Conservation (phyloP, 2,329 filamentous ascomycete species). For the Fusarium phyllophilum region DNA sequence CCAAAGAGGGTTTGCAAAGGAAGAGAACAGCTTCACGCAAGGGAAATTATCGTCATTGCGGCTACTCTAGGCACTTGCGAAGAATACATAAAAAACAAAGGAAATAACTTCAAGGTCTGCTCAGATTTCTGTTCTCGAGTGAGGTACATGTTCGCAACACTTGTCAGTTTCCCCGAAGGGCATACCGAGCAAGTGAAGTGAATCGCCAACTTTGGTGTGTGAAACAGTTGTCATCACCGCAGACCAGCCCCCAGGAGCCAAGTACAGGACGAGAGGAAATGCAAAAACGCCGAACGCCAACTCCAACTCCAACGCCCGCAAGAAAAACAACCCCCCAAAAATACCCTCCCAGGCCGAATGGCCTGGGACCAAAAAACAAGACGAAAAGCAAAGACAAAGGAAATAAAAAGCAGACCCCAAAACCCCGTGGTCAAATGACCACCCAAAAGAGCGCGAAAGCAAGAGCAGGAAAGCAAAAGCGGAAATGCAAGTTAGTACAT, state of each 20-base stretch:
- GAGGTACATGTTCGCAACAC: conserved; percentile 35
- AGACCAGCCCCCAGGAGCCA: not conserved
- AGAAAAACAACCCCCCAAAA: not conserved
- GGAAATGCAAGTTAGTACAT: not conserved
- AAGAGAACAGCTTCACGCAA: conserved; percentile 34
- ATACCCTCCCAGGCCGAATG: not conserved
- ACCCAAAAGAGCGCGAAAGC: not conserved
- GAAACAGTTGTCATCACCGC: conserved; percentile 43
- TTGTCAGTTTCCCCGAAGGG: conserved; percentile 25
- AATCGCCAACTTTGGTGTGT: conserved; percentile 38
- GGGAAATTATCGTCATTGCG: conserved; percentile 50
- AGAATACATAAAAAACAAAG: not conserved
- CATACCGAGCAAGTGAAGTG: conserved; percentile 18
- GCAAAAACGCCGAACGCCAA: not conserved
- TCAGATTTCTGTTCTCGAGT: conserved; percentile 63
- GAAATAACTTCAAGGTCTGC: conserved; percentile 43
- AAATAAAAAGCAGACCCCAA: conserved; percentile 1
- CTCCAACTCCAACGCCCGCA: not conserved
- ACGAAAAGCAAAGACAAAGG: not conserved
- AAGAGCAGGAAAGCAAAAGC: not conserved
- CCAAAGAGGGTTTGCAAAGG: not conserved
- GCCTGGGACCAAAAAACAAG: not conserved
- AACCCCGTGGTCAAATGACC: not conserved
- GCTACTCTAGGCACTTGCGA: conserved; percentile 38
- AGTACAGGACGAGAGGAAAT: not conserved